Evolutionary conservation across 306 rosid genomes (phyloP), one percentile per base, ranked within the genome.

Genomic region (Gynostemma pentaphyllum): DNA sequence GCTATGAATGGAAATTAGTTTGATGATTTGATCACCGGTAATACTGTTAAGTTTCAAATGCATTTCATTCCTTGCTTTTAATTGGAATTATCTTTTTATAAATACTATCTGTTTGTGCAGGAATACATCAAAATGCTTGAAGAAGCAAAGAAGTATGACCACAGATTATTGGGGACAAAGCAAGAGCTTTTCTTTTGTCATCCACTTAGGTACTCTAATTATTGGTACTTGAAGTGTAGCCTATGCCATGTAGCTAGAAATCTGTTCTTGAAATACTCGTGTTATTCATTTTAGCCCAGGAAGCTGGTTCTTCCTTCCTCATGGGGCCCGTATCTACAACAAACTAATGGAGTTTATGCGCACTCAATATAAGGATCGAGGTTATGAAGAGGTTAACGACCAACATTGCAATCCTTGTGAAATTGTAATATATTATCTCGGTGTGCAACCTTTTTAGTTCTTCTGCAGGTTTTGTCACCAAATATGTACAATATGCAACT

Each of bases 241-340:
- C 62, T n/a, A n/a, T n/a, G n/a, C 26, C 27, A 30, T 30, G n/a
- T 32, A 14, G 11, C 44, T 2, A 9, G 27, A n/a, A 3, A 55
- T 8, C 27, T 9, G 42, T 30, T 55, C 26, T 30, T 55, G 44
- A 32, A 30, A 55, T 54, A 15, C 42, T 5, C 9, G 29, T 54
- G 44, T 16, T 74, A 50, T 70, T 70, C 64, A 44, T 68, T 63
- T 75, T 79, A 91, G 96, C 71, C 98, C 98, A 18, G 98, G 98
- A 75, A 88, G 98, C 72, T 91, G 98, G 98, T 91, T 91, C 82
- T 91, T 91, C 63, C 96, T 91, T 49, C 96, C 98, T 36, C 84
- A 72, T 71, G 98, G 98, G 29, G 54, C 96, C 45, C 85, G 87
- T 52, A 71, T 91, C 60, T 91, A 91, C 83, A 88, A 80, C 76